Base-by-base conservation (phyloP, 306 rosid genomes). In the Comarum palustre region DNA sequence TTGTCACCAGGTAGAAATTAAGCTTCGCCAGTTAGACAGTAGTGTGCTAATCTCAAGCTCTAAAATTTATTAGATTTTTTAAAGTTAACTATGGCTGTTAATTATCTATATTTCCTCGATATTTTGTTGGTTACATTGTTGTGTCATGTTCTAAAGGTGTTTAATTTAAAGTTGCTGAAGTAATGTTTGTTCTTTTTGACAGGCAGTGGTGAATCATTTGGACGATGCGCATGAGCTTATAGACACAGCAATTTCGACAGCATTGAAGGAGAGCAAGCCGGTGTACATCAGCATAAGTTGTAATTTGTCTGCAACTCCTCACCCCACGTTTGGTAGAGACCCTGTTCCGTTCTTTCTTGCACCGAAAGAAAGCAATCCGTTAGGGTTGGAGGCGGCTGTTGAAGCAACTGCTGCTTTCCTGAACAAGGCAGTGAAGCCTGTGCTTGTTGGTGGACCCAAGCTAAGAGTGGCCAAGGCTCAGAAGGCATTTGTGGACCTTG, bases 181-280 rank as follows among this genome's bases (percentile, higher is more conserved):
- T 27, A 0, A 10, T 54, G 5, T 32, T 48, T 2, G 12, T 0
- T 13, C 22, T 1, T 43, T 41, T 17, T 69, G 27, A 29, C 76
- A 90, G 98, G 95, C 92, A 2, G 93, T 92, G 88, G 90, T 90
- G 85, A 90, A 84, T 80, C 55, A 90, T 81, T 85, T 90, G 90
- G 96, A 88, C 2, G 92, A 84, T 66, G 92, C 93, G 57, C 98
- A 92, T 69, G 91, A 90, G 78, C 84, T 74, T 51, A 85, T 92
- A 14, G 98, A 92, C 82, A 88, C 98, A 4, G 96, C 96, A 17
- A 85, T 92, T 78, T 92, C 98, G n/a, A 92, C 91, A 41, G 95
- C 95, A 27, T 78, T 92, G 85, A 87, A 92, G 78, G 96, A 92
- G 81, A 88, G 98, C 85, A 90, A 92, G 70, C 98, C 98, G 20